Percentiles rank a stretch among this genome's conserved stretches.
Evolutionary conservation across 228 moss, liverwort and hornwort genomes (phyloP).

Genomic region (Sphagnum magellanicum): DNA sequence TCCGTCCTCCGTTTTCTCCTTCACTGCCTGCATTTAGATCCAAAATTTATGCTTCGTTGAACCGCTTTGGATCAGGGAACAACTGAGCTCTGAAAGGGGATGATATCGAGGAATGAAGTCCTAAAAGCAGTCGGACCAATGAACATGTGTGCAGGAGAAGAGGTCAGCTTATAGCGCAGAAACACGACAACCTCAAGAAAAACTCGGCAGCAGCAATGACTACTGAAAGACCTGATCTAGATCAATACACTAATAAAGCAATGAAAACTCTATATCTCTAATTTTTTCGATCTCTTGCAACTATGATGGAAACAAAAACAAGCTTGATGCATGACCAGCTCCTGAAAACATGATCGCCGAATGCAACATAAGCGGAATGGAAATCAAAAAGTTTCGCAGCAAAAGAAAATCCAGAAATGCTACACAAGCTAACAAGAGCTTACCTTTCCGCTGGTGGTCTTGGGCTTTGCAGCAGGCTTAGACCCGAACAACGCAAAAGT

Average conservation of each 20-base stretch:
- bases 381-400: not conserved
- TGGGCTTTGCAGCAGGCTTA: constrained; percentile 6
- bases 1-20: constrained; percentile 30
- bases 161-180: not conserved
- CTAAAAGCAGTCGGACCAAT: not conserved
- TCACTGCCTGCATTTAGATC: not conserved
- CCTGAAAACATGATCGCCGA: too few species aligned
- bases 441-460: constrained; percentile 26
- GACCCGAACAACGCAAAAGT: constrained; percentile 51
- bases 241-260: too few species aligned
- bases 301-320: not conserved
- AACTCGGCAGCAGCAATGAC: too few species aligned
- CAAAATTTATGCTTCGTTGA: not conserved
- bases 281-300: too few species aligned
- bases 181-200: too few species aligned
- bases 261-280: too few species aligned
- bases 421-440: constrained; percentile 12
- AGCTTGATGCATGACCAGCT: not conserved
- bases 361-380: not conserved
- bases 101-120: not conserved
- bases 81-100: not conserved
- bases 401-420: not conserved
- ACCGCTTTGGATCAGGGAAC: not conserved
- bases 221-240: too few species aligned
- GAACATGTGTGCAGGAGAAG: not conserved